A percentile compares a stretch with the other conserved stretches of the same genome.
phyloP scores from a whole-genome alignment of 2,329 filamentous ascomycete genomes.

The Cladosporium sp. region DNA sequence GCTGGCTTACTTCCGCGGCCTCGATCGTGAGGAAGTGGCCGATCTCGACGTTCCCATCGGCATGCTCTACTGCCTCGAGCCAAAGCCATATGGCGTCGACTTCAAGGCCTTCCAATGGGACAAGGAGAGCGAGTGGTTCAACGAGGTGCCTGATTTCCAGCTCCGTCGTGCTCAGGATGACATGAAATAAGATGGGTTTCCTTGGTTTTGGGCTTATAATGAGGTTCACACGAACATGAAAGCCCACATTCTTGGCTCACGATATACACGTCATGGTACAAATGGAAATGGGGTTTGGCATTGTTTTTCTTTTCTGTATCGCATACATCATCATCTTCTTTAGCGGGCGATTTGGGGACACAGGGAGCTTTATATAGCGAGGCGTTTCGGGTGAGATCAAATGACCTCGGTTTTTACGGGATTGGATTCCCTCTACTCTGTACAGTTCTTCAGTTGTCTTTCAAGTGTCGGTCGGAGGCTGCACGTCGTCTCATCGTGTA shows the following conservation, averaged over 20 bases:
- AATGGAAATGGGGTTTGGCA: background rate
- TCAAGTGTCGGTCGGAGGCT: too few relatives aligned
- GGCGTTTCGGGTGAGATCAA: background rate
- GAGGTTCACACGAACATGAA: background rate
- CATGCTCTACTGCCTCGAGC: slow-evolving; percentile 91
- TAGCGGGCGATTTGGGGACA: background rate
- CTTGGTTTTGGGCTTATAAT: background rate
- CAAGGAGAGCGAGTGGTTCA: slow-evolving; percentile 71
- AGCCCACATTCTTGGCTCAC: background rate
- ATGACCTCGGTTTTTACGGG: background rate
- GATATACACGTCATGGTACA: background rate
- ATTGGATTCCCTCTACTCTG: background rate
- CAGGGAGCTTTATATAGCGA: background rate
- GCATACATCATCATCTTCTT: background rate
- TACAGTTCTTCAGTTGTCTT: background rate
- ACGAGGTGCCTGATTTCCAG: slow-evolving; percentile 79
- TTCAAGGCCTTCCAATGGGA: slow-evolving; percentile 96
- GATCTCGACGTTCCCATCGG: slow-evolving; percentile 91
- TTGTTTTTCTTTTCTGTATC: background rate
- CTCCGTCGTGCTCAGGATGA: slow-evolving; percentile 54
- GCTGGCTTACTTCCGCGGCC: slow-evolving; percentile 92
- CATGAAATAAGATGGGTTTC: slow-evolving; percentile 23
- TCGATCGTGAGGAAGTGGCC: slow-evolving; percentile 85
- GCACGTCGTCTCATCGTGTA: too few relatives aligned
- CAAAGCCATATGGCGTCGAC: slow-evolving; percentile 95